Base-by-base conservation (phyloP, 129 eudicot genomes). In the Centrapalus pauciflorus region DNA sequence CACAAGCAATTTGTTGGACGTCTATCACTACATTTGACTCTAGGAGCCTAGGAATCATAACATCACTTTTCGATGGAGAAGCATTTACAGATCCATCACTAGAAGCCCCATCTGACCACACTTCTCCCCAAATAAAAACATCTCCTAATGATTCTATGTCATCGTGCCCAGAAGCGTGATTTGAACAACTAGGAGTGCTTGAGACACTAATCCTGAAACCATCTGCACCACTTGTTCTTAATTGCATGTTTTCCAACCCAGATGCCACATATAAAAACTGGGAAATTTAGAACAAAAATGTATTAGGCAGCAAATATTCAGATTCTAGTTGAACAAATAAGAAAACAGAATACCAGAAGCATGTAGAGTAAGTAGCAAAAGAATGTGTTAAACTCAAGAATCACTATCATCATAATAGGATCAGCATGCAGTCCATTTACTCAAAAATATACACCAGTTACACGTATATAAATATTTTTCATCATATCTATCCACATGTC, bases 71-170 rank as follows among this genome's bases (percentile, higher is more conserved):
- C 16, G 78, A 54, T 27, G 84, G 80, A 32, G 72, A 32, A 13
- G 87, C 29, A n/a, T 60, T 77, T 19, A 72, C 79, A 23, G 76
- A 65, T 51, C 85, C 85, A 60, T 85, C 93, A 13, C 75, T 19
- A 61, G 77, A 75, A 41, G 60, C 20, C 24, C 79, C 83, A 13
- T 90, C 97, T 20, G 61, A 82, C 85, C 87, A 86, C 34, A 90
- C 64, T 60, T 87, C 87, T 3, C 95, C 97, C 97, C 97, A 90
- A 14, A 90, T 65, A 59, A 82, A 90, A 43, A 90, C 83, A 72
- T 90, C 97, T 52, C 97, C 97, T 33, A 90, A 77, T 16, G 97
- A 84, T 82, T 90, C 97, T 41, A 84, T 84, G 76, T 90, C 95
- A 74, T 90, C 97, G 14, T 77, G 89, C 24, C 87, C 97, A 54